Base-by-base conservation (phyloP, 345 rosid species). In the Noccaea caerulescens region DNA sequence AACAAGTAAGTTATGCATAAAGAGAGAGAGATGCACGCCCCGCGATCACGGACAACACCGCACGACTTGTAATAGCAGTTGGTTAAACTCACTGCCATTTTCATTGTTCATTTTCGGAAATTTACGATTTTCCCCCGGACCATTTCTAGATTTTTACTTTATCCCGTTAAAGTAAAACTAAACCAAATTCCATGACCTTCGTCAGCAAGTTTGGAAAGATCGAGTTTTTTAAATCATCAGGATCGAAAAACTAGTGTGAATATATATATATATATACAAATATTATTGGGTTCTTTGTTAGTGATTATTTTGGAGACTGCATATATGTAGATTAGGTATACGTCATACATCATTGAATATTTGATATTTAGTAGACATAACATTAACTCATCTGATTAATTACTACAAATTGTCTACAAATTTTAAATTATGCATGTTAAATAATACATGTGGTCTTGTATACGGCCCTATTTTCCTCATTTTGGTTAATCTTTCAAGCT, bases 261-360 rank as follows among this genome's bases (percentile, higher is more conserved):
- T 18, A 14, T 20, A 1, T 20, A 20, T 20, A 1, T 20, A 20
- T 37, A 5, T 1, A 41, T 33, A 11, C 14, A 2, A n/a, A 27
- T n/a, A 45, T 18, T 61, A 20, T 3, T 44, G 20, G 6, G 43
- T 51, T 71, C 1, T 61, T 52, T 71, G 45, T 13, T 12, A 52
- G 38, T 42, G 34, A 37, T 63, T 3, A 27, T 63, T 43, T 44
- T 34, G 57, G 30, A 25, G 55, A 36, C 23, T 54, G 2, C 23
- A 1, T 16, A 27, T 32, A 7, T 8, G 8, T 54, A 27, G 3
- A 32, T 57, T 41, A 66, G 72, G 71, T 58, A 10, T 16, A 33
- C 66, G 54, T 73, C 77, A 7, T 43, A 54, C 66, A 58, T 66
- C 66, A 66, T 45, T 63, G 57, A 20, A 1, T 20, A 1, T 20